Evolutionary conservation across 805 yeast genomes (phyloP), one percentile per base, ranked within the genome.

Genomic region (Saturnispora kantuleensis): DNA sequence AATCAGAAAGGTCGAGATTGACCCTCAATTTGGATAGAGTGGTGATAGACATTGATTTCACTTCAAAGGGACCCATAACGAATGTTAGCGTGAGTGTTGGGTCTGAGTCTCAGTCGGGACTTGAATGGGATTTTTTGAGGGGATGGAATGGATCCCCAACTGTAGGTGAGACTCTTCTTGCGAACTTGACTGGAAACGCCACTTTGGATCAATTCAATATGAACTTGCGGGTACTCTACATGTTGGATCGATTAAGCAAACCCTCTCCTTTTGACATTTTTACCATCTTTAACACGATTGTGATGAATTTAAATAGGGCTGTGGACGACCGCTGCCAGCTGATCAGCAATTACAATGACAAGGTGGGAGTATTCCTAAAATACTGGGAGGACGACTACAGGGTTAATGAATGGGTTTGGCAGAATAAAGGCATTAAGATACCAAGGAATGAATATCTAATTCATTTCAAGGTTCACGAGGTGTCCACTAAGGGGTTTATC

Each of bases 201-300:
- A 62, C 65, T 5, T 48, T 63, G 36, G 67, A 62, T 46, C 51
- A 50, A 10, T 63, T 63, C 47, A 63, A 63, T 47, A 59, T 52
- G 51, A 63, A 63, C 42, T 49, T 63, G 32, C 41, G 67, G 17
- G 56, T 60, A 7, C 48, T 63, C 35, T 50, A 62, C 30, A 61
- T 55, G 47, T 54, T 63, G 32, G 67, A 63, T 45, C 49, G 60
- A 35, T 47, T 63, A 10, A 61, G 66, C 3, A 33, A 50, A 21
- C 50, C 49, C 16, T 46, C 63, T 10, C 65, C 65, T 4, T 41
- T 56, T 40, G 67, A 63, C 45, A 44, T 62, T 38, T 62, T 63
- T 45, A 61, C 62, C 36, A 54, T 60, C 13, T 59, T 63, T 39
- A 57, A 54, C 39, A 51, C 50, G 28, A 44, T 63, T 12, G 57